phyloP scores from a whole-genome alignment of 306 rosid genomes.

The Castanea crenata region DNA sequence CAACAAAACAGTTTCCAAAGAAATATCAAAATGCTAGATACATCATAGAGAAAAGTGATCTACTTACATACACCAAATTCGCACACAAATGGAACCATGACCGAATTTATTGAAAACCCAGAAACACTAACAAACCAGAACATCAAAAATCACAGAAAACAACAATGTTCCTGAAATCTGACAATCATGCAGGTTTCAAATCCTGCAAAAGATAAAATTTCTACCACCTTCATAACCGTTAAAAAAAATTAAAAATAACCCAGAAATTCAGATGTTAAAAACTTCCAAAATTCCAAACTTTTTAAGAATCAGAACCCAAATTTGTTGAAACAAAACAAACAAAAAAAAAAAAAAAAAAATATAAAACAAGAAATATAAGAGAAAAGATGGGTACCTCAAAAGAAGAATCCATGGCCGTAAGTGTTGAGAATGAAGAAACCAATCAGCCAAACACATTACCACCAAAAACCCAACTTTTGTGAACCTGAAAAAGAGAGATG shows the following conservation, averaged over 20 bases:
- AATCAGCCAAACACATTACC: conserved; percentile 58
- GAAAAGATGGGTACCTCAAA: conserved; percentile 39
- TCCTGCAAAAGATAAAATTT: conserved; percentile 21
- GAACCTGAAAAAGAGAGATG: conserved; percentile 43
- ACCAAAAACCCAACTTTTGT: conserved; percentile 31
- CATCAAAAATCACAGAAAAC: background rate
- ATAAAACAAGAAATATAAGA: background rate
- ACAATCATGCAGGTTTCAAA: conserved; percentile 20
- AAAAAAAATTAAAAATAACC: background rate
- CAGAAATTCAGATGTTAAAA: too few relatives aligned
- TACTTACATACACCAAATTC: conserved; percentile 10
- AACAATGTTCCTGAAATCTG: conserved; percentile 18
- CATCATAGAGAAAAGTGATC: background rate
- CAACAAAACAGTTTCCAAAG: conserved; percentile 6
- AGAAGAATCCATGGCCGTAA: conserved; percentile 72
- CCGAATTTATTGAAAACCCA: conserved; percentile 29
- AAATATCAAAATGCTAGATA: conserved; percentile 1
- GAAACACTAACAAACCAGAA: conserved; percentile 24
- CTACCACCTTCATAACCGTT: conserved; percentile 5
- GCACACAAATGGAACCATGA: background rate
- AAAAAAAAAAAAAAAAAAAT: background rate
- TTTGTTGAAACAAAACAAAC: background rate
- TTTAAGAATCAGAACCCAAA: conserved; percentile 22
- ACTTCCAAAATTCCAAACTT: background rate
- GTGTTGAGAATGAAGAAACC: conserved; percentile 37